These are phyloP conservation scores for Fusarium sp. DNA, from an alignment of 2,329 filamentous ascomycete genomes.

Conservation along the genomic window DNA sequence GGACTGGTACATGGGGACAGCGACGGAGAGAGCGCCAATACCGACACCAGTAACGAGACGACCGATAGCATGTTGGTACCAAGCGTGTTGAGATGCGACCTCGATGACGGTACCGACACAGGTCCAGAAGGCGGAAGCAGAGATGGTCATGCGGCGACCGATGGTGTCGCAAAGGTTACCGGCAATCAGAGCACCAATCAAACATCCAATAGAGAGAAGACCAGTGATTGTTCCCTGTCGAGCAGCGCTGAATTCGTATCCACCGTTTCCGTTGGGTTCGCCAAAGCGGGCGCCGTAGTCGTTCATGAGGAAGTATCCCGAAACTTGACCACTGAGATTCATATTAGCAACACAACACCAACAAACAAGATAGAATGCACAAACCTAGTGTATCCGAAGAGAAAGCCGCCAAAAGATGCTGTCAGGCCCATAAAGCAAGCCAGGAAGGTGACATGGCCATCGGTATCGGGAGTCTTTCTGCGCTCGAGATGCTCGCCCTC, in stretches of 20 bases:
- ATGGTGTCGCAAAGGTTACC: slow-evolving; percentile 71
- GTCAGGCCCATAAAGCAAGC: slow-evolving; percentile 63
- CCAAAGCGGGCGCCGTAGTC: slow-evolving; percentile 69
- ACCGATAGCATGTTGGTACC: slow-evolving; percentile 74
- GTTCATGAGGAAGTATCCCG: slow-evolving; percentile 70
- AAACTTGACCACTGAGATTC: slow-evolving; percentile 65
- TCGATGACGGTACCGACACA: slow-evolving; percentile 73
- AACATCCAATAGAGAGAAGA: slow-evolving; percentile 69
- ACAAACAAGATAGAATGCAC: slow-evolving; percentile 15
- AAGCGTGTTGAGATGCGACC: slow-evolving; percentile 65
- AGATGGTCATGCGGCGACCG: slow-evolving; percentile 71
- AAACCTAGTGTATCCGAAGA: slow-evolving; percentile 68
- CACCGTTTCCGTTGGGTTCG: slow-evolving; percentile 52
- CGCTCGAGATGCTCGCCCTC: slow-evolving; percentile 40
- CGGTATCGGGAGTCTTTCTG: slow-evolving; percentile 17
- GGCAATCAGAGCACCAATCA: slow-evolving; percentile 68
- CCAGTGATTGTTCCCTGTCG: slow-evolving; percentile 72
- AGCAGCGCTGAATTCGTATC: slow-evolving; percentile 65
- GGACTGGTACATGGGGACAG: slow-evolving; percentile 76
- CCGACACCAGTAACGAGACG: slow-evolving; percentile 74
- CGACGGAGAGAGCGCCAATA: slow-evolving; percentile 72
- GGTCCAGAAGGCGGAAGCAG: slow-evolving; percentile 71
- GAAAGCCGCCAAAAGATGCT: slow-evolving; percentile 64
- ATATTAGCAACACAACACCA: not conserved
- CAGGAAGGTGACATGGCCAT: slow-evolving; percentile 53